phyloP scores from a whole-genome alignment of 2,329 filamentous ascomycete species.

The Atkinsonella hypoxylon region DNA sequence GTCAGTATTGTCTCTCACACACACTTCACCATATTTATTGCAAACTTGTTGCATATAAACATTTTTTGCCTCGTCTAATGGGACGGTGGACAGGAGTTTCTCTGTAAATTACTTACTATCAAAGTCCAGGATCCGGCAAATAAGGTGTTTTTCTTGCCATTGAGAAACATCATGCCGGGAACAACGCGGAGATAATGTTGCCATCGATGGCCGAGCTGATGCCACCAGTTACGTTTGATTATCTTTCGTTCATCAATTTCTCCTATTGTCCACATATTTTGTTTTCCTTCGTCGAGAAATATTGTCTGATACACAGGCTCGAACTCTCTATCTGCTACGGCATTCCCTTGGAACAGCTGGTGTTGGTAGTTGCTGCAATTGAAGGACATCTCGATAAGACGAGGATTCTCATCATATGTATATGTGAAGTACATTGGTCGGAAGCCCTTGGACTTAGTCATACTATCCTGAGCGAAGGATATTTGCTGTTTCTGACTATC shows the following conservation, averaged over 20 bases:
- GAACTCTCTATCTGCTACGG: constrained; percentile 18
- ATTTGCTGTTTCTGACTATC: constrained; percentile 27
- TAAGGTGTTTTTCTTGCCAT: constrained; percentile 49
- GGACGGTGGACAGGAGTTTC: too few species aligned
- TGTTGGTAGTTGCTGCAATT: constrained; percentile 67
- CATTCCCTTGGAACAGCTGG: constrained; percentile 43
- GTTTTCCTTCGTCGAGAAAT: constrained; percentile 47
- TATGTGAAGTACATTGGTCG: constrained; percentile 56
- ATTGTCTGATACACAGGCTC: constrained; percentile 61
- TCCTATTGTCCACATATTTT: constrained; percentile 44
- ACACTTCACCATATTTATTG: not conserved
- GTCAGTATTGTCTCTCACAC: not conserved
- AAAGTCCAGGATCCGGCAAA: constrained; percentile 60
- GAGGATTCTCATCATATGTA: constrained; percentile 41
- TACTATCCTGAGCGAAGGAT: constrained; percentile 29
- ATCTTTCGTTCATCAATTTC: constrained; percentile 48
- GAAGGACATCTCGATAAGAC: constrained; percentile 58
- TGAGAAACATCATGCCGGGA: constrained; percentile 60
- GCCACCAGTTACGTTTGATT: constrained; percentile 55
- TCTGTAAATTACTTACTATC: constrained; percentile 33
- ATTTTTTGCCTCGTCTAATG: too few species aligned
- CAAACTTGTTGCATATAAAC: too few species aligned
- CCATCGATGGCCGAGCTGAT: constrained; percentile 53
- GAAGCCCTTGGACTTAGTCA: constrained; percentile 42
- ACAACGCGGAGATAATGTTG: constrained; percentile 54